Conservation (phyloP, 2,329 filamentous ascomycete genomes). For the Botrytis galanthina region DNA sequence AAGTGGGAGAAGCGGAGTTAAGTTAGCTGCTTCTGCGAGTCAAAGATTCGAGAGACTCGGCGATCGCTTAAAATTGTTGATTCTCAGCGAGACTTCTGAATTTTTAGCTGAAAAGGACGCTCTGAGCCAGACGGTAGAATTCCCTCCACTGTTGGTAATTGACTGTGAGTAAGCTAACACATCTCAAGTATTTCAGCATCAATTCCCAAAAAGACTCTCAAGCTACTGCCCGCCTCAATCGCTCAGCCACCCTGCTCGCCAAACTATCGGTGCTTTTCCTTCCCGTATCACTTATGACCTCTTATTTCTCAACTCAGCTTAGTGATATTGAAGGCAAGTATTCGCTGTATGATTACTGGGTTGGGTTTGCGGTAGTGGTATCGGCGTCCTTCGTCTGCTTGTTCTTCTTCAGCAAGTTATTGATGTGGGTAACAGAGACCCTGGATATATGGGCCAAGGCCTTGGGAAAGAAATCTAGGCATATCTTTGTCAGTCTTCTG, state of each 20-base stretch:
- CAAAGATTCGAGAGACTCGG: constrained; percentile 58
- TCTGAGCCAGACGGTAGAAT: constrained; percentile 60
- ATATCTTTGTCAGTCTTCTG: constrained; percentile 4
- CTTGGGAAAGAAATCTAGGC: constrained; percentile 14
- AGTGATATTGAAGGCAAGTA: constrained; percentile 55
- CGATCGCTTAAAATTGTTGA: constrained; percentile 58
- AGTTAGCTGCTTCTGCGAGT: constrained; percentile 47
- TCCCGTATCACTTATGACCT: constrained; percentile 71
- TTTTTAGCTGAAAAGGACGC: constrained; percentile 68
- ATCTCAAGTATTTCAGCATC: constrained; percentile 68
- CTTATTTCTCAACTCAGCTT: constrained; percentile 69
- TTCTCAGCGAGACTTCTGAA: constrained; percentile 60
- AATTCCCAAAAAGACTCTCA: constrained; percentile 73
- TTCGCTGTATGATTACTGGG: constrained; percentile 64
- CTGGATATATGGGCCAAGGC: constrained; percentile 39
- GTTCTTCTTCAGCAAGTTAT: constrained; percentile 50
- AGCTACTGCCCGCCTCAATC: constrained; percentile 67
- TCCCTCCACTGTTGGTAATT: not conserved
- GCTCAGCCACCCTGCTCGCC: constrained; percentile 68
- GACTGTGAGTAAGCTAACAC: constrained; percentile 20
- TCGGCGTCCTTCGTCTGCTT: constrained; percentile 57
- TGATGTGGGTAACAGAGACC: constrained; percentile 48
- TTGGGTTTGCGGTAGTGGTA: constrained; percentile 62
- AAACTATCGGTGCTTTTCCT: constrained; percentile 75
- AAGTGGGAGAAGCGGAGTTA: constrained; percentile 30